phyloP scores from a whole-genome alignment of 75 land plant genomes.

The Larix kaempferi region DNA sequence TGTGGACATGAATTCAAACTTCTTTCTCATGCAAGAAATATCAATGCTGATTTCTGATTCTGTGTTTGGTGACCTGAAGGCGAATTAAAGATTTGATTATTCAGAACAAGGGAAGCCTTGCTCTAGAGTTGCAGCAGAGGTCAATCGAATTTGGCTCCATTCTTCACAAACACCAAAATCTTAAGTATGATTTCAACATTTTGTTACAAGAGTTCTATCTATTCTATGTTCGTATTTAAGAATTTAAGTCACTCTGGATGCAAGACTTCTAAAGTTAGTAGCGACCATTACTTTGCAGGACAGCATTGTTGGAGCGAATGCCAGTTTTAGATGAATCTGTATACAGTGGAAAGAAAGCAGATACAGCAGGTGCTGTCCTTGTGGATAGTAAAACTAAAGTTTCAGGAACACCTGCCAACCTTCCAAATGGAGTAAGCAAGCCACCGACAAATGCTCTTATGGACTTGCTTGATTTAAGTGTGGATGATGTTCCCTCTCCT shows the following conservation, averaged over 20 bases:
- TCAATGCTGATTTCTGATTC: slow-evolving; percentile 36
- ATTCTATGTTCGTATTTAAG: slow-evolving; percentile 75
- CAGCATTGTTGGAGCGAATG: slow-evolving; percentile 86
- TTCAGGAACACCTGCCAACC: slow-evolving; percentile 37
- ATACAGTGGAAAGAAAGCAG: slow-evolving; percentile 65
- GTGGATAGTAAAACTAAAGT: slow-evolving; percentile 10
- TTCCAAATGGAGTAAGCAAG: slow-evolving; percentile 78
- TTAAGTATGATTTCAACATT: slow-evolving; percentile 47
- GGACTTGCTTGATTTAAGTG: slow-evolving; percentile 81
- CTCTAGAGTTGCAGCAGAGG: slow-evolving; percentile 93
- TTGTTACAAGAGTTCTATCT: slow-evolving; percentile 89
- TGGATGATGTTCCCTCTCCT: slow-evolving; percentile 69
- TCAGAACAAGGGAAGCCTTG: slow-evolving; percentile 65
- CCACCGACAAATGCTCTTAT: slow-evolving; percentile 62
- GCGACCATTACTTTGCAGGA: slow-evolving; percentile 39
- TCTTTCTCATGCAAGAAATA: background rate
- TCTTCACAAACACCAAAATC: slow-evolving; percentile 71
- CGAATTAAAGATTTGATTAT: slow-evolving; percentile 56
- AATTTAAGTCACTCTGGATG: background rate
- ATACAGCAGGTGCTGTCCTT: slow-evolving; percentile 31
- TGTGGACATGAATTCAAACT: no score
- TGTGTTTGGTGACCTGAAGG: slow-evolving; percentile 25
- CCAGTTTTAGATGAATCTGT: slow-evolving; percentile 85
- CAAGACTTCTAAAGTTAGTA: background rate
- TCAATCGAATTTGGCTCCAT: slow-evolving; percentile 87